Evolutionary conservation across 2,329 filamentous ascomycete genomes (phyloP), one percentile per base, ranked within the genome.

Genomic region (Ceratocystis smalleyi): DNA sequence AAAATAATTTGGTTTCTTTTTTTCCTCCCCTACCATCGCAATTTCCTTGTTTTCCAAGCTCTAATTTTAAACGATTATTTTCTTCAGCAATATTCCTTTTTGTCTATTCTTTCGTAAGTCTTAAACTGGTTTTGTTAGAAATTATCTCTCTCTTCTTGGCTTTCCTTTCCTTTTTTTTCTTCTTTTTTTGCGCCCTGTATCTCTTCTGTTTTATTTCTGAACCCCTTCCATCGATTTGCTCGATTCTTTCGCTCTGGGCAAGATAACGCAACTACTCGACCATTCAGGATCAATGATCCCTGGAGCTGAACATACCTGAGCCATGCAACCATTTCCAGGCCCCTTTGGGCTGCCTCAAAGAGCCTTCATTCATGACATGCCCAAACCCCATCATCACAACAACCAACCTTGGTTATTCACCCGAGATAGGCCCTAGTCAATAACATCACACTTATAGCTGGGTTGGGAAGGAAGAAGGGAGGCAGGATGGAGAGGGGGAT

Each of bases 351-450:
- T 57, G 54, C 54, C 35, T 30, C 22, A 8, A 57, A 57, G 54
- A n/a, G 10, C 35, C 3, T 40, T 40, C 10, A 27, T 57, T 19
- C 54, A 35, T 57, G 54, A 57, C 54, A 57, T 57, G 32, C 30
- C n/a, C 27, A 57, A 30, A n/a, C 24, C 15, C 27, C 47, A 40
- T 24, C 47, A 51, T 27, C 47, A 51, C 47, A 27, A 51, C 47
- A 5, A 27, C 22, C 10, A 51, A 51, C 30, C 54, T 57, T 57
- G 54, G 54, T 30, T 57, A 57, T 32, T 57, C 19, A 57, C 17
- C 54, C 54, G 54, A 57, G 54, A 30, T n/a, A 57, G 15, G 27
- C 54, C 54, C 54, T 57, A 19, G 54, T 35, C 27, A 57, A 57
- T 57, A 57, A n/a, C 17, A 35, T 12, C 54, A 7, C 5, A 7